Conservation (phyloP, 2,329 filamentous ascomycete species). For the Verticillium nubilum region DNA sequence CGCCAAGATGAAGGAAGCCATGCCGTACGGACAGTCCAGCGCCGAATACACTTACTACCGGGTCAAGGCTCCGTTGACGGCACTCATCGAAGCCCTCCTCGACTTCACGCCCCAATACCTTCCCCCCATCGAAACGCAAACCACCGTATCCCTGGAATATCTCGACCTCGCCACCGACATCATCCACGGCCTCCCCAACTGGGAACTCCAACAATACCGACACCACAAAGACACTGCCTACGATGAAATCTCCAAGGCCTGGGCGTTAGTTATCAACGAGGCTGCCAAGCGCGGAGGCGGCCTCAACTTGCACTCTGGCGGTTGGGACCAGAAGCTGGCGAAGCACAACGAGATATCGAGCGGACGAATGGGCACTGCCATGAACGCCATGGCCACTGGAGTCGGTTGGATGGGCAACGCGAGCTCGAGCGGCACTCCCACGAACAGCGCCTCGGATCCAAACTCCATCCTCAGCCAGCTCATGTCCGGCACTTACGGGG, state of each 20-base stretch:
- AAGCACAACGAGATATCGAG: conserved; percentile 86
- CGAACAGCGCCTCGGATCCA: conserved; percentile 31
- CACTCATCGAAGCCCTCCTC: conserved; percentile 80
- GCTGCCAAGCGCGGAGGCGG: conserved; percentile 87
- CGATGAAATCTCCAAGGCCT: conserved; percentile 90
- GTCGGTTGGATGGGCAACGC: conserved; percentile 69
- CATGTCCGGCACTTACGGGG: conserved; percentile 53
- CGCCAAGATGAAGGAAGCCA: conserved; percentile 67
- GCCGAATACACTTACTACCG: conserved; percentile 95
- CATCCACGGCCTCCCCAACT: conserved; percentile 83
- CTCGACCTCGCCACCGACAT: conserved; percentile 86
- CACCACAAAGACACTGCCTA: conserved; percentile 94
- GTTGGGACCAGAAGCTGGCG: conserved; percentile 83
- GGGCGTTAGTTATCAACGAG: conserved; percentile 86
- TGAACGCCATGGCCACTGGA: conserved; percentile 68
- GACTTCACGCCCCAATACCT: conserved; percentile 96
- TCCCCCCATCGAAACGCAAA: conserved; percentile 80
- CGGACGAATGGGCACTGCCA: conserved; percentile 73
- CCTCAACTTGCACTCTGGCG: conserved; percentile 80
- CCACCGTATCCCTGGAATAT: conserved; percentile 78
- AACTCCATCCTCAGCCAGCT: conserved; percentile 59
- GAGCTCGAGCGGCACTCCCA: conserved; percentile 14
- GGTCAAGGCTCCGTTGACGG: conserved; percentile 72
- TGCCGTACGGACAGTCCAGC: conserved; percentile 78
- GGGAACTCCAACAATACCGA: conserved; percentile 83